Conservation (phyloP, 371 early-diverging fungal species). For the Apophysomyces variabilis region DNA sequence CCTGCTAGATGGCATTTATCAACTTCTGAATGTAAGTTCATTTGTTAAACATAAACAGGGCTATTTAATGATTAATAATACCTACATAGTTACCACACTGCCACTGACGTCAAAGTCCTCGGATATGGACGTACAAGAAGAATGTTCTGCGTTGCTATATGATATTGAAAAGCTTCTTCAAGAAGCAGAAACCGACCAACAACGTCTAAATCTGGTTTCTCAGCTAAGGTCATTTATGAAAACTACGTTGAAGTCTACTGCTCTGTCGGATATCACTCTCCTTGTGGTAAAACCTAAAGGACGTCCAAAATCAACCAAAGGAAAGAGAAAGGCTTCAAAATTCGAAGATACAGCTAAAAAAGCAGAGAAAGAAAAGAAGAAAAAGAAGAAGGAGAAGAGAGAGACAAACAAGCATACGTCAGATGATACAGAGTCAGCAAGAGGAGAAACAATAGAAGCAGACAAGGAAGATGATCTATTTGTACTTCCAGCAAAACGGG, state of each 20-base stretch:
- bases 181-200: constrained; percentile 4
- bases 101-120: background rate
- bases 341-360: constrained; percentile 1
- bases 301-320: background rate
- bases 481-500: background rate
- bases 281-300: background rate
- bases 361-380: background rate
- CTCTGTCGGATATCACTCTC: background rate
- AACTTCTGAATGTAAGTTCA: background rate
- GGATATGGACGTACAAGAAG: background rate
- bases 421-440: background rate
- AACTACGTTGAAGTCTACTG: background rate
- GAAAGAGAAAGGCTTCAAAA: background rate
- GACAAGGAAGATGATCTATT: background rate
- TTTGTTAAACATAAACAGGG: background rate
- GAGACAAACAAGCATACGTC: background rate
- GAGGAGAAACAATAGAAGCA: background rate
- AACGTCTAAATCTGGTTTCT: background rate
- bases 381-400: background rate
- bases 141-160: background rate
- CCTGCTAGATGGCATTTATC: constrained; percentile 1
- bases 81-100: background rate
- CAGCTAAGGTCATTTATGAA: background rate
- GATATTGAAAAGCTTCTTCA: background rate
- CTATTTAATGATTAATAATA: background rate